Base-by-base conservation (phyloP, 306 rosid species). In the Gastrolobium villosum region DNA sequence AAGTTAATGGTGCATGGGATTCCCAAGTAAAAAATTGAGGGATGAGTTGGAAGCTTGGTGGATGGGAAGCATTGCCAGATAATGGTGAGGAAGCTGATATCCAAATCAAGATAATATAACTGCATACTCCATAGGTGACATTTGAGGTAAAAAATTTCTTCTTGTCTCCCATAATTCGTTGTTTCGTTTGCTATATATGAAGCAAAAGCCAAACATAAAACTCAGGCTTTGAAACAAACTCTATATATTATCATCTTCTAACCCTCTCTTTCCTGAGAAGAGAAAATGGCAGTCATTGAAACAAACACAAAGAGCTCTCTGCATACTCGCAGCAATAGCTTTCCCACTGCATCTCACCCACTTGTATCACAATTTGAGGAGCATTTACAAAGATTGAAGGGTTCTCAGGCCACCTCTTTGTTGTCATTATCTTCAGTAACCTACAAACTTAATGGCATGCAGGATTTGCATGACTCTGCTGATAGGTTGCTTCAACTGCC, bases 401-500 rank as follows among this genome's bases (percentile, higher is more conserved):
- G n/a, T 74, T 87, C 75, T 13, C 80, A 87, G 65, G 28, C 77
- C 14, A 37, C 70, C 31, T 32, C 87, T 13, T 76, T 74, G 41
- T 37, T 28, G 10, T 46, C 88, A 68, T 65, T 81, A 30, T 65
- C 84, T 37, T 75, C 74, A 3, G 37, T 80, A 39, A n/a, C 59
- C 70, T 63, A 77, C 28, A 83, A 72, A 53, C 70, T 80, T 3
- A 65, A 43, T 41, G 74, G 71, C 65, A 46, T 77, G 77, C 76
- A 62, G 72, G 85, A 83, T 34, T 77, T 86, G 65, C 77, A 86
- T 40, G 85, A 72, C 2, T 72, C 5, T 66, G 54, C 45, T 10
- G 73, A 67, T 41, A 76, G 68, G 65, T 72, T 86, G 66, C 83
- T 86, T 70, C 78, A 76, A 45, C 68, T 83, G 41, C 70, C 87